These are phyloP conservation scores for Phytophthora pluvialis DNA, from an alignment of 352 stramenopile species.

Conservation along the genomic window DNA sequence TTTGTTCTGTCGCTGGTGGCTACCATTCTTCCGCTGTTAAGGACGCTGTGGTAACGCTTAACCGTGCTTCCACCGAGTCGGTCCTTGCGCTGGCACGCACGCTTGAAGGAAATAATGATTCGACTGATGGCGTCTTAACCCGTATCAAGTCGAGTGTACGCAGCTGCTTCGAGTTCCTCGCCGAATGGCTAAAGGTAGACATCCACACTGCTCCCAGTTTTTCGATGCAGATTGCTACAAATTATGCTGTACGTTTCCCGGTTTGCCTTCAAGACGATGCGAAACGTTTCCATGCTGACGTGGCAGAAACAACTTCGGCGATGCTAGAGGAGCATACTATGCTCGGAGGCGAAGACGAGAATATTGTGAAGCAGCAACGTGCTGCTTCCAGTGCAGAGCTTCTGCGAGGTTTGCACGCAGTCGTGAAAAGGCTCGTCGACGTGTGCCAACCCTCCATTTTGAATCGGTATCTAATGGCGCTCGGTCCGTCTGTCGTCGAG, in stretches of 20 bases:
- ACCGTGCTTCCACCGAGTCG: conserved; percentile 50
- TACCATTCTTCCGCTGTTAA: conserved; percentile 35
- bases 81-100: conserved; percentile 49
- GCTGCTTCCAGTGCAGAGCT: conserved; percentile 31
- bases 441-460: conserved; percentile 39
- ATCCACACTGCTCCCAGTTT: conserved; percentile 43
- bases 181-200: conserved; percentile 52
- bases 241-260: conserved; percentile 45
- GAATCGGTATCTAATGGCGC: conserved; percentile 52
- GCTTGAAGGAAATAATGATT: conserved; percentile 14
- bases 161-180: conserved; percentile 41
- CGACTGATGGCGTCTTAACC: conserved; percentile 6
- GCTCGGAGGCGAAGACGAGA: conserved; percentile 12
- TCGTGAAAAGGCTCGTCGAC: conserved; percentile 59
- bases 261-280: conserved; percentile 34
- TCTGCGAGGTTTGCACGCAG: conserved; percentile 40
- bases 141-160: conserved; percentile 35
- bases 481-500: conserved; percentile 51
- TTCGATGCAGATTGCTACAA: conserved; percentile 47
- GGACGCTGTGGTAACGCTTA: conserved; percentile 42
- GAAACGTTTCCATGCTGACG: conserved; percentile 47
- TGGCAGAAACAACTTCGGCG: conserved; percentile 26
- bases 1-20: conserved; percentile 35
- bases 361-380: conserved; percentile 28
- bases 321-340: conserved; percentile 22